phyloP scores from a whole-genome alignment of 768 basidiomycete genomes.

The Leccinum barrowsii region DNA sequence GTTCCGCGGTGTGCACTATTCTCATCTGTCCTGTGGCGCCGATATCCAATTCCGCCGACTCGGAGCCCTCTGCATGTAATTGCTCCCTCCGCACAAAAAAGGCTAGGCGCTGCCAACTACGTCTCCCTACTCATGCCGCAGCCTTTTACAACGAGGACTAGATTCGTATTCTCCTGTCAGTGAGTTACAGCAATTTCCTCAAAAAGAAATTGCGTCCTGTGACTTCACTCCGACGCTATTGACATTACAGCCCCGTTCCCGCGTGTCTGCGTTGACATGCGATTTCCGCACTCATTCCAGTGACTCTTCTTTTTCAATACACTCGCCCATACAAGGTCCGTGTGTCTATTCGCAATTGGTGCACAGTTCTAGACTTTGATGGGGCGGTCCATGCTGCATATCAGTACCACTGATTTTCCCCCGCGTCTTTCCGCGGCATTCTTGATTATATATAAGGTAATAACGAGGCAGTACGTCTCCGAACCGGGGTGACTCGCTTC shows the following conservation, averaged over 20 bases:
- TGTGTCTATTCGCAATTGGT: background rate
- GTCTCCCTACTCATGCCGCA: background rate
- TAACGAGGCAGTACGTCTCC: slow-evolving; percentile 14
- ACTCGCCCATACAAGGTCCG: background rate
- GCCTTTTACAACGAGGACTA: slow-evolving; percentile 1
- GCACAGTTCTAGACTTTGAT: background rate
- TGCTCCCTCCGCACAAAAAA: background rate
- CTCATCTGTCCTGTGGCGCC: background rate
- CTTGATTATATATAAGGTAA: slow-evolving; percentile 9
- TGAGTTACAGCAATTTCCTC: slow-evolving; percentile 18
- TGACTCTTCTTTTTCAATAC: slow-evolving; percentile 1
- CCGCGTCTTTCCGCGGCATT: slow-evolving; percentile 7
- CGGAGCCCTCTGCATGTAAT: background rate
- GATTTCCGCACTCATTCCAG: slow-evolving; percentile 13
- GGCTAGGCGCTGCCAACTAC: background rate
- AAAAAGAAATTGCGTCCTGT: slow-evolving; percentile 12
- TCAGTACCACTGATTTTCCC: background rate
- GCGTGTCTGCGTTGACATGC: slow-evolving; percentile 19
- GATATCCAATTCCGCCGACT: background rate
- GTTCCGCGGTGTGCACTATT: background rate
- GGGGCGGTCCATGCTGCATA: background rate
- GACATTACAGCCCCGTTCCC: slow-evolving; percentile 20
- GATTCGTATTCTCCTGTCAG: slow-evolving; percentile 19
- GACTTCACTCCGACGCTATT: slow-evolving; percentile 14
- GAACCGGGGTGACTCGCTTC: slow-evolving; percentile 8